A percentile compares a stretch with the other conserved stretches of the same genome.
Conservation (phyloP, 768 basidiomycete genomes). For the Omphalotus guepiniiformis region DNA sequence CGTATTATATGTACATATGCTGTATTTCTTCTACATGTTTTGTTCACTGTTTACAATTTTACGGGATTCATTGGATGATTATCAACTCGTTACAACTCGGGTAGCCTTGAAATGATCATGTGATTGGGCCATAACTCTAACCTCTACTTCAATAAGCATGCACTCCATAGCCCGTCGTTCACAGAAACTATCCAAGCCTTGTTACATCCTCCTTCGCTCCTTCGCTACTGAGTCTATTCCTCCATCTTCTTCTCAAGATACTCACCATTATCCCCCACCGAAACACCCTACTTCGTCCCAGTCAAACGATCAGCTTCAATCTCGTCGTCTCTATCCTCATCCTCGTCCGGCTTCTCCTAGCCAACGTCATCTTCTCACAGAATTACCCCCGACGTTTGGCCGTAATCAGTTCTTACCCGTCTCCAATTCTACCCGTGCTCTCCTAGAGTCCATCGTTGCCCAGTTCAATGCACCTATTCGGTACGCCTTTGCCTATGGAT, state of each 20-base stretch:
- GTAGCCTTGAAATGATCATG: no score
- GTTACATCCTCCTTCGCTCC: conserved; percentile 27
- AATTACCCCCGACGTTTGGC: conserved; percentile 70
- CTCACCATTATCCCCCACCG: conserved; percentile 30
- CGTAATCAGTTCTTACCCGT: conserved; percentile 80
- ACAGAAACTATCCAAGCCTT: not conserved
- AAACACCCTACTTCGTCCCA: conserved; percentile 18
- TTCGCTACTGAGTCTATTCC: conserved; percentile 40
- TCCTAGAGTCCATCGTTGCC: conserved; percentile 75
- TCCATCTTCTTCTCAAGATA: conserved; percentile 21
- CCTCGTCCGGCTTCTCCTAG: conserved; percentile 42
- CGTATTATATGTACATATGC: no score
- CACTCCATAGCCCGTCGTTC: conserved; percentile 4
- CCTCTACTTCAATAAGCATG: not conserved
- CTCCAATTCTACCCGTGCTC: conserved; percentile 70
- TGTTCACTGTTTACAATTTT: no score
- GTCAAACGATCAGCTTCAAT: conserved; percentile 24
- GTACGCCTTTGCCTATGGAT: conserved; percentile 97
- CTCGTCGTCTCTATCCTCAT: conserved; percentile 38
- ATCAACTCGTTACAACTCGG: no score
- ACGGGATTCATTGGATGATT: no score
- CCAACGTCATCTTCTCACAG: conserved; percentile 36
- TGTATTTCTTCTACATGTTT: no score
- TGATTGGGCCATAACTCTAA: not conserved
- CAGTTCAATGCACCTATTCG: conserved; percentile 88